These are phyloP conservation scores for Plasmodium relictum DNA, from an alignment of 169 alveolate species.

Conservation along the genomic window DNA sequence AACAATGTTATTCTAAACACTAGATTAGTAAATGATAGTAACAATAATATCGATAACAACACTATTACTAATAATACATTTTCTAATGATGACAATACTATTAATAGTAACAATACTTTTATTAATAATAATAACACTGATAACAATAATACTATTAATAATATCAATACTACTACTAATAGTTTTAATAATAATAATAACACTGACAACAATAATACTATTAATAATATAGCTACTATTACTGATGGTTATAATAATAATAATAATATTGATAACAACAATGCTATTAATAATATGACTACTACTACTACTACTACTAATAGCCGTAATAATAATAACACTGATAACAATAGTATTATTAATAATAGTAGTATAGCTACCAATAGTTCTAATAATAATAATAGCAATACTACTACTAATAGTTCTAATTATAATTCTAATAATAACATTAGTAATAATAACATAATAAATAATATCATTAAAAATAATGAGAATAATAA, in stretches of 20 bases:
- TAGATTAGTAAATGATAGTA: neutral
- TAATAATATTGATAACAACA: neutral
- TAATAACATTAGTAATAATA: too few species aligned
- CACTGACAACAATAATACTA: neutral
- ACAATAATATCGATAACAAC: neutral
- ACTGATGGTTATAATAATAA: neutral
- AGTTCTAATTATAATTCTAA: too few species aligned
- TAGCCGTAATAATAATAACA: neutral
- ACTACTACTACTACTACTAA: neutral
- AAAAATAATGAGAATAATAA: too few species aligned
- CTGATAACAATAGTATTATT: neutral
- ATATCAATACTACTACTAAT: neutral
- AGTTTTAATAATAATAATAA: neutral
- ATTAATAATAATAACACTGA: neutral
- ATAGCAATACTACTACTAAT: neutral
- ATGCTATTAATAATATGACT: neutral
- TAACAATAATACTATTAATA: neutral
- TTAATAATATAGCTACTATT: neutral
- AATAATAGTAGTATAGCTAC: neutral
- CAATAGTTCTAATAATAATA: neutral
- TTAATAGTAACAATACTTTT: neutral
- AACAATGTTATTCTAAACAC: slow-evolving; percentile 4
- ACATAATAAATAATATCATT: too few species aligned
- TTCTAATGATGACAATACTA: neutral
- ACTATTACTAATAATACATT: neutral